Conservation (phyloP, 768 basidiomycete species). For the Lentinula lateritia region DNA sequence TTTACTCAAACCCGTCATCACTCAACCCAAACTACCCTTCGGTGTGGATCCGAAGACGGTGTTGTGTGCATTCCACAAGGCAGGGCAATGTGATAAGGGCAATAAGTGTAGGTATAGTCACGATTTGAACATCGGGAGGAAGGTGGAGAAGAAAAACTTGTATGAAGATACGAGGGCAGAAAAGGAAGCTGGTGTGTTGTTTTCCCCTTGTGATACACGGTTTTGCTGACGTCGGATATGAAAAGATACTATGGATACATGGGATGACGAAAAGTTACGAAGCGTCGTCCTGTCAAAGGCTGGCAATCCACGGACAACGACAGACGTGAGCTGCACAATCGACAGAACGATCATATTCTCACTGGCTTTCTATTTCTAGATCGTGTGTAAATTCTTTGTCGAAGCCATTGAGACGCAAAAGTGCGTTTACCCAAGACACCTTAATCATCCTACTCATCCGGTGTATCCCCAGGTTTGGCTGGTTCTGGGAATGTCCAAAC, state of each 20-base stretch:
- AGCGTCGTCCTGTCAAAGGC: conserved; percentile 83
- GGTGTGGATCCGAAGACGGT: conserved; percentile 96
- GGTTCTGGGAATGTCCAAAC: conserved; percentile 96
- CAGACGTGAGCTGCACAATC: conserved; percentile 56
- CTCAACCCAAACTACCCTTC: conserved; percentile 79
- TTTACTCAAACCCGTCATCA: conserved; percentile 63
- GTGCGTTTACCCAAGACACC: conserved; percentile 20
- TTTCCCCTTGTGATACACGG: not conserved
- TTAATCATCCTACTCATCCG: not conserved
- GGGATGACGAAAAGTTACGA: conserved; percentile 93
- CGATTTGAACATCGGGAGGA: conserved; percentile 81
- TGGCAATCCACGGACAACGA: conserved; percentile 88
- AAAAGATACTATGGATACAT: conserved; percentile 93
- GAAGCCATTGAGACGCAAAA: conserved; percentile 92
- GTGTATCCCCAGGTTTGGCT: conserved; percentile 55
- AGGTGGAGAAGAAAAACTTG: conserved; percentile 92
- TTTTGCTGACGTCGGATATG: not conserved
- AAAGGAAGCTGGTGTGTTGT: conserved; percentile 57
- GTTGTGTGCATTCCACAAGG: conserved; percentile 89
- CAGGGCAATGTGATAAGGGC: conserved; percentile 91
- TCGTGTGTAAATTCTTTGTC: conserved; percentile 97
- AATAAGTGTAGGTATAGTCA: conserved; percentile 97
- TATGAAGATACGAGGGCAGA: conserved; percentile 88
- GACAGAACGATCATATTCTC: conserved; percentile 9
- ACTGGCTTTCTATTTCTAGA: conserved; percentile 38